Evolutionary conservation across 768 basidiomycete species (phyloP).

Genomic region (Leccinum boreale): DNA sequence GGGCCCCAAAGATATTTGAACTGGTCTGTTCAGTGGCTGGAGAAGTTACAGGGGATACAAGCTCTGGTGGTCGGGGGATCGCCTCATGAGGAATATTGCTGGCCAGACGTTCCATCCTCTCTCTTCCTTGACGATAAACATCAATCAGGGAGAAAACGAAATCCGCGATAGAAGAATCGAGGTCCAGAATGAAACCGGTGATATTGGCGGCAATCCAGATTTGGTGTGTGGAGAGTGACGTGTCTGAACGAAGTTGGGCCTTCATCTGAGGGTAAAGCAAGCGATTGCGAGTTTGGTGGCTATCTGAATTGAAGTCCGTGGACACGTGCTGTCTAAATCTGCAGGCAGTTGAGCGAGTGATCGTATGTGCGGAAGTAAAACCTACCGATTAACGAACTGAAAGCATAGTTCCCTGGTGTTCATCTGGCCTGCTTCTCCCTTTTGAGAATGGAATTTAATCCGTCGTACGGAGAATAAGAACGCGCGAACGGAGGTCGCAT

Average conservation of each 20-base stretch:
- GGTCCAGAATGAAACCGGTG: constrained; percentile 80
- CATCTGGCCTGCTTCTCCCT: constrained; percentile 77
- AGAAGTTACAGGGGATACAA: constrained; percentile 2
- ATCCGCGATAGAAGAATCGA: constrained; percentile 77
- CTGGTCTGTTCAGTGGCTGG: constrained; percentile 35
- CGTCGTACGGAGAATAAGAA: constrained; percentile 83
- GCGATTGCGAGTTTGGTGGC: constrained; percentile 66
- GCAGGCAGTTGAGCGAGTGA: constrained; percentile 9
- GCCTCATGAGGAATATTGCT: constrained; percentile 45
- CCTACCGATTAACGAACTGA: constrained; percentile 80
- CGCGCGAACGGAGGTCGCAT: constrained; percentile 57
- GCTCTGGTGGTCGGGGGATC: constrained; percentile 4
- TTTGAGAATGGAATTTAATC: constrained; percentile 67
- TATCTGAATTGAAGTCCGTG: constrained; percentile 67
- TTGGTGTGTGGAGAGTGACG: constrained; percentile 45
- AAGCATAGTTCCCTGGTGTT: constrained; percentile 71
- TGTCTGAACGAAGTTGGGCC: constrained; percentile 62
- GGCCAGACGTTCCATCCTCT: constrained; percentile 66
- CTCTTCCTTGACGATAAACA: constrained; percentile 80
- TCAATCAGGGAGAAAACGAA: constrained; percentile 81
- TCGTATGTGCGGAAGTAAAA: not conserved
- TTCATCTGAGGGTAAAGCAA: constrained; percentile 80
- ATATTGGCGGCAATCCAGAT: constrained; percentile 67
- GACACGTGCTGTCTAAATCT: constrained; percentile 78
- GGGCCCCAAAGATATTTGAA: constrained; percentile 59